Conservation (phyloP, 305 asterid genomes). For the Fraxinus greggii region DNA sequence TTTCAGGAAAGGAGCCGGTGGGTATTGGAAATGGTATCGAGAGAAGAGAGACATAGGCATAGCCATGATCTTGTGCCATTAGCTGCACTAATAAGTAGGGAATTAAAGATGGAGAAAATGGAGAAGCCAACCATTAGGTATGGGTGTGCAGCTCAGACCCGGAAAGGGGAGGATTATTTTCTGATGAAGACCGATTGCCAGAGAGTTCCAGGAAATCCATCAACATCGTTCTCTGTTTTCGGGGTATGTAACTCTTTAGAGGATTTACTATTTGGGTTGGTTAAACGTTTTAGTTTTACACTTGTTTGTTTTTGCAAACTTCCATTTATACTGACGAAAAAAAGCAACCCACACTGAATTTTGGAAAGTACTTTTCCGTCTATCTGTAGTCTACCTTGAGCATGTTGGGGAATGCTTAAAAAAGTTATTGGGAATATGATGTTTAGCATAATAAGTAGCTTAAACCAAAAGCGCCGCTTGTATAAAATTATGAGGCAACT, state of each 20-base stretch:
- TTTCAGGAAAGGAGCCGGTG: constrained; percentile 9
- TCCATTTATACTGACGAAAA: not conserved
- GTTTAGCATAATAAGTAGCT: not conserved
- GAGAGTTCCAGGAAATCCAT: constrained; percentile 69
- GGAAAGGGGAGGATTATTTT: constrained; percentile 79
- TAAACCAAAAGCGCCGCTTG: not conserved
- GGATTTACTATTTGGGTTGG: not conserved
- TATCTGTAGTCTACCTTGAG: not conserved
- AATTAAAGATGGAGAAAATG: constrained; percentile 69
- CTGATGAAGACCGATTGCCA: constrained; percentile 74
- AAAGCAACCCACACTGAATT: not conserved
- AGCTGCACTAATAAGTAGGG: constrained; percentile 70
- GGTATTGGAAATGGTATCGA: constrained; percentile 53
- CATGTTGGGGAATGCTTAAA: not conserved
- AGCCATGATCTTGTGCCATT: constrained; percentile 63
- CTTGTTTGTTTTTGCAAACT: constrained; percentile 8
- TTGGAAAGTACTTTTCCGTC: not conserved
- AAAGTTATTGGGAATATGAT: not conserved
- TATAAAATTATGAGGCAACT: not conserved
- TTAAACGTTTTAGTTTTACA: not conserved
- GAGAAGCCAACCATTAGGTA: constrained; percentile 69
- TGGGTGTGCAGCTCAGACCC: constrained; percentile 75
- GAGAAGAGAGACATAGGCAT: constrained; percentile 49
- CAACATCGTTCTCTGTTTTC: constrained; percentile 71
- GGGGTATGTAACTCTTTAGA: constrained; percentile 44